A percentile compares a stretch with the other conserved stretches of the same genome.
These are phyloP conservation scores for Hordeum pubiflorum DNA, from an alignment of 202 grass and related monocot species.

Conservation along the genomic window DNA sequence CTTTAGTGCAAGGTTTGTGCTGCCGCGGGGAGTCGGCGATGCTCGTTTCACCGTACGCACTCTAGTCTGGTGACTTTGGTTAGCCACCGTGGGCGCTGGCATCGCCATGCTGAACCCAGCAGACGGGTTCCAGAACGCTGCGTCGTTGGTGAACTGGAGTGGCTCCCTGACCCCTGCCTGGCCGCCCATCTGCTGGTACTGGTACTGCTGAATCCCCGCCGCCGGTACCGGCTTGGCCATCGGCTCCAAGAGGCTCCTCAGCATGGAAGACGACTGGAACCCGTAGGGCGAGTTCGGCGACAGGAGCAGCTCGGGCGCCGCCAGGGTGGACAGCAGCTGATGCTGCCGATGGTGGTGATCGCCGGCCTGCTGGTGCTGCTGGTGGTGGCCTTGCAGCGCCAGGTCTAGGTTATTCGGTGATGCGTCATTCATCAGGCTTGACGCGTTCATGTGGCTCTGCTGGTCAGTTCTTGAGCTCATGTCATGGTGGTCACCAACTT, in stretches of 20 bases:
- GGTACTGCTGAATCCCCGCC: constrained; percentile 31
- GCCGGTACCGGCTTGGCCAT: constrained; percentile 2
- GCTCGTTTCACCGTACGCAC: background rate
- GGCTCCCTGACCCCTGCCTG: constrained; percentile 20
- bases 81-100: background rate
- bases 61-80: background rate
- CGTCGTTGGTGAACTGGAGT: constrained; percentile 51
- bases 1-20: constrained; percentile 30
- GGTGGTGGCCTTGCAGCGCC: constrained; percentile 28
- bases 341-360: constrained; percentile 14
- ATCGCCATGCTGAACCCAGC: background rate
- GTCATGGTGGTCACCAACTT: constrained; percentile 32
- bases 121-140: constrained; percentile 64
- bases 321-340: constrained; percentile 19
- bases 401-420: constrained; percentile 43
- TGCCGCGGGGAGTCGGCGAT: background rate
- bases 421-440: constrained; percentile 22
- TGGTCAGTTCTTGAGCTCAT: constrained; percentile 42
- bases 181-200: constrained; percentile 17
- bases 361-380: constrained; percentile 19
- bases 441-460: constrained; percentile 13
- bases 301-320: constrained; percentile 39
- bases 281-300: constrained; percentile 43
- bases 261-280: constrained; percentile 34
- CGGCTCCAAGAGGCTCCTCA: constrained; percentile 57